Percentiles rank a stretch among this genome's conserved stretches.
These are phyloP conservation scores for Sporisorium reilianum DNA, from an alignment of 1,284 basidiomycete species.

Conservation along the genomic window DNA sequence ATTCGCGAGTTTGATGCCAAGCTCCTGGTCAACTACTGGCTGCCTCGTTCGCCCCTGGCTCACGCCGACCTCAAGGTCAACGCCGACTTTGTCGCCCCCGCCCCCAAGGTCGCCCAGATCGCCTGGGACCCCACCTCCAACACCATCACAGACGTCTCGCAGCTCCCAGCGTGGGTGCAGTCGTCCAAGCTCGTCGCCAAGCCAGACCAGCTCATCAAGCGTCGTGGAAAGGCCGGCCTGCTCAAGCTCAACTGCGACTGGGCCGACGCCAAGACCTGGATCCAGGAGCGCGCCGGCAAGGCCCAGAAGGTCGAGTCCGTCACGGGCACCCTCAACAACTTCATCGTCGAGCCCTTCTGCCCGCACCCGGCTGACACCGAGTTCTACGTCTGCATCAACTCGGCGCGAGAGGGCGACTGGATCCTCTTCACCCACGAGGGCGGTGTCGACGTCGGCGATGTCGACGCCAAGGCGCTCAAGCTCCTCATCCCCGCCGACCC, in stretches of 20 bases:
- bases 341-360: constrained; percentile 98
- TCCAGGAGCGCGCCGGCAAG: constrained; percentile 89
- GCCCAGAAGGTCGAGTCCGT: constrained; percentile 93
- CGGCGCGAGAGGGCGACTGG: constrained; percentile 90
- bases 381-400: constrained; percentile 99
- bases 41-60: constrained; percentile 65
- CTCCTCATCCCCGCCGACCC: constrained; percentile 87
- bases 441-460: constrained; percentile 98
- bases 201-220: constrained; percentile 96
- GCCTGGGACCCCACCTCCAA: constrained; percentile 87
- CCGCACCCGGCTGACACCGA: constrained; percentile 94
- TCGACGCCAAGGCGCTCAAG: constrained; percentile 93
- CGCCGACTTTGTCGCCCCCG: constrained; percentile 63
- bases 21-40: constrained; percentile 69
- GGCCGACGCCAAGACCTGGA: constrained; percentile 80
- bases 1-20: constrained; percentile 69
- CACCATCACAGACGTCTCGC: constrained; percentile 81
- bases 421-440: constrained; percentile 99
- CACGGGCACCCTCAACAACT: constrained; percentile 93
- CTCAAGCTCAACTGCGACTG: constrained; percentile 91
- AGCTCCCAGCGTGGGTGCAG: constrained; percentile 83
- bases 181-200: constrained; percentile 69
- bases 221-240: constrained; percentile 96
- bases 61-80: constrained; percentile 59
- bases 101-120: constrained; percentile 71